Percentiles rank a stretch among this genome's conserved stretches.
Conservation (phyloP, 305 asterid genomes). For the Caryopteris hybrid region DNA sequence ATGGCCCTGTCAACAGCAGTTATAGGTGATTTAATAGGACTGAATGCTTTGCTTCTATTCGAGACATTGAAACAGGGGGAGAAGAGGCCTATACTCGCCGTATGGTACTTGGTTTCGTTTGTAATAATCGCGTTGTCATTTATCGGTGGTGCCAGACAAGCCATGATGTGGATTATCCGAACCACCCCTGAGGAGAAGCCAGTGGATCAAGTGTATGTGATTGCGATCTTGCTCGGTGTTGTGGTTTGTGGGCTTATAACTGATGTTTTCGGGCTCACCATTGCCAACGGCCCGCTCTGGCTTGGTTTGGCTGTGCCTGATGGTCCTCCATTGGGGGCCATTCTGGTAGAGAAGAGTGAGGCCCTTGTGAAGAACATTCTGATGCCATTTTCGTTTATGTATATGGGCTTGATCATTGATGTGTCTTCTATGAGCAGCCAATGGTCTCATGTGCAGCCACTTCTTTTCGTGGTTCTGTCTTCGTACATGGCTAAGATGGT, state of each 20-base stretch:
- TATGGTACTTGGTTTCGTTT: conserved; percentile 42
- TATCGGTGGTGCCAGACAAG: conserved; percentile 38
- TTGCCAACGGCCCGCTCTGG: conserved; percentile 76
- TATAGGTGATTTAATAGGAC: conserved; percentile 47
- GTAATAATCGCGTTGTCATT: conserved; percentile 1
- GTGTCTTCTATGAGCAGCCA: conserved; percentile 25
- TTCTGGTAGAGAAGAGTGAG: conserved; percentile 65
- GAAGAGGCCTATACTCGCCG: conserved; percentile 19
- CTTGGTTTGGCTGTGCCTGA: conserved; percentile 77
- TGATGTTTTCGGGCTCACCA: conserved; percentile 53
- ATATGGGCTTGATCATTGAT: conserved; percentile 49
- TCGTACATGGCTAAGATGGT: conserved; percentile 34
- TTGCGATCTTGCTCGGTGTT: conserved; percentile 48
- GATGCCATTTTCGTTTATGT: conserved; percentile 55
- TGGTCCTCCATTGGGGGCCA: conserved; percentile 74
- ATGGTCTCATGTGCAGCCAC: conserved; percentile 47
- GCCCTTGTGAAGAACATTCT: conserved; percentile 43
- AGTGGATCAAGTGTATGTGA: conserved; percentile 53
- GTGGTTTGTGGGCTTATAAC: conserved; percentile 43
- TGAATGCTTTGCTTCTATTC: conserved; percentile 28
- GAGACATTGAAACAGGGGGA: conserved; percentile 58
- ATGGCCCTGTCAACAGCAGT: conserved; percentile 50
- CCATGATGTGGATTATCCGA: conserved; percentile 55
- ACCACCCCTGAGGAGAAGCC: conserved; percentile 62
- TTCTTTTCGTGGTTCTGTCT: conserved; percentile 35